Evolutionary conservation across 495 filamentous ascomycete species (phyloP), one percentile per base, ranked within the genome.

Genomic region (Penicillium verhagenii): DNA sequence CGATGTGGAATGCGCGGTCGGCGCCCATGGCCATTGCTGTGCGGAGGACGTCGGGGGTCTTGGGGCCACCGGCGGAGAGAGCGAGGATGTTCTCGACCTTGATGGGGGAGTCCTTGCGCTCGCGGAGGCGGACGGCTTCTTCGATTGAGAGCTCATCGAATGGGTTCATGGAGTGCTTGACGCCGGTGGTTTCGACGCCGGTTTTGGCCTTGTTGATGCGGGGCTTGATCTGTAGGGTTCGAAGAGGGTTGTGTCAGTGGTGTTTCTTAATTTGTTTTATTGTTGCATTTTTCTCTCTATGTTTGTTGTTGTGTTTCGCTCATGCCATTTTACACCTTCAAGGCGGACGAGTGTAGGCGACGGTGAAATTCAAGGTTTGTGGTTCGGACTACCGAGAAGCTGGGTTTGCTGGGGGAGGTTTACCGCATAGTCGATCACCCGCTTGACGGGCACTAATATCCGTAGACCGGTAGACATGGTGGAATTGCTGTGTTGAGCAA

Each of bases 21-120:
- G 94, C 94, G 65, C 94, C 94, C 92, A 97, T 97, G 61, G 93
- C 95, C 91, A 98, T 92, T 37, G 94, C 94, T 4, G 92, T 98
- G 48, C 94, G 90, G 24, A 98, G 83, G 4, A 89, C 82, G 65
- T 98, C 94, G 58, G 80, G 79, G 45, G 88, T 79, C 79, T 97
- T 97, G 23, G 89, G 68, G 7, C 93, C 93, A 26, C 94, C 94
- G 55, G 89, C 91, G 60, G 84, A 85, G 70, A 97, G 82, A 57
- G 89, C 91, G 67, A 94, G 84, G 69, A 98, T 98, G 72, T 96
- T 91, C 38, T 86, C 81, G 60, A 98, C 91, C 60, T 72, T 69
- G 8, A 76, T 31, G 14, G 14, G 54, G 8, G 76, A 71, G 31
- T 67, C 68, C 56, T 84, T 82, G 74, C 87, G 85, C 72, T 96